Base-by-base conservation (phyloP, 2,329 filamentous ascomycete genomes). In the Rasamsonia emersonii region DNA sequence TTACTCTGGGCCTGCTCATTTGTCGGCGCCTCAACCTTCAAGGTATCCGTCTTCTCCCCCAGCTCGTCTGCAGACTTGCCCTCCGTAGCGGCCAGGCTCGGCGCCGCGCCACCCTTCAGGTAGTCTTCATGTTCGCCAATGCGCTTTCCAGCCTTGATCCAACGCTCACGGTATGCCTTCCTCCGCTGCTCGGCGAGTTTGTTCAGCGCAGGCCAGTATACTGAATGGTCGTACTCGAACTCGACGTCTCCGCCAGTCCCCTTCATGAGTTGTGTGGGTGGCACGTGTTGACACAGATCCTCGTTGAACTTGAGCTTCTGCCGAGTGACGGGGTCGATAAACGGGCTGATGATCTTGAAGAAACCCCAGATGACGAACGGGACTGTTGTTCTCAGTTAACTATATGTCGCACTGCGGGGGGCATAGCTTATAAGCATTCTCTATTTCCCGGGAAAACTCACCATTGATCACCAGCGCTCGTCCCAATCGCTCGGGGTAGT, bases 221-320 rank as follows among this genome's bases (percentile, higher is more conserved):
- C 59, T 1, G 70, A 64, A 62, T 98, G 91, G 50, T 94, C 83
- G 58, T 98, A 98, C 49, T 86, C 79, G 54, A 98, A 96, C 38
- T 88, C 74, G 40, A 93, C 73, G 30, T 84, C 73, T 36, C 91
- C 89, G 28, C 79, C 78, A 49, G 82, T 78, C 36, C 78, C 70
- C 48, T 77, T 80, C 79, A 86, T 82, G 32, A 98, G 74, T 56
- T 96, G 89, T 49, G 79, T 70, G 5, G 77, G 61, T 4, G 86
- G 86, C 13, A 98, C 81, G 56, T 86, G 86, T 45, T 82, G 68
- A 45, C 71, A 72, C 67, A 94, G 79, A 53, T 93, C 82, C 58
- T 94, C 86, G 67, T 96, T 95, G 71, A 94, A 95, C 66, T 91
- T 93, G 65, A 98, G 79, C 70, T 98, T 98, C 52, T 91, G 79